Evolutionary conservation across 345 rosid genomes (phyloP).

Genomic region (Aquilaria yunnanensis): DNA sequence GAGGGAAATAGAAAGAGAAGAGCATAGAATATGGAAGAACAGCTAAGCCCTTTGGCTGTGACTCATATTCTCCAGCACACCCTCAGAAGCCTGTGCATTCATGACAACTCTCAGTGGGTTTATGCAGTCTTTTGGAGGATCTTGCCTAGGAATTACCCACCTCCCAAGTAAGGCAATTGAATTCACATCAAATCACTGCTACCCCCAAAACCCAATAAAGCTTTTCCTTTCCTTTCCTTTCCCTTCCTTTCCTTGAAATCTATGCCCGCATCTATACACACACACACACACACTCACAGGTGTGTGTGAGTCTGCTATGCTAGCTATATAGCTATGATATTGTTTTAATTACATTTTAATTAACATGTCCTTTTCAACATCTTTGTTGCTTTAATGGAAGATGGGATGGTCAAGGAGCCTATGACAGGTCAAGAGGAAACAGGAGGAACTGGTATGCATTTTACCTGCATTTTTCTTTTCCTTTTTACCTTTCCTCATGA

Average conservation of each 20-base stretch:
- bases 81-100: constrained; percentile 83
- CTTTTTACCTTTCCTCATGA: not conserved
- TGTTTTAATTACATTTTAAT: constrained; percentile 5
- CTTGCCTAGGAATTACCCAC: constrained; percentile 97
- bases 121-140: constrained; percentile 99
- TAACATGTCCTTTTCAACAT: constrained; percentile 4
- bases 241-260: not conserved
- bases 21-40: constrained; percentile 60
- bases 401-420: constrained; percentile 95
- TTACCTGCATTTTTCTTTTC: not conserved
- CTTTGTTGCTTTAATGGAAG: constrained; percentile 27
- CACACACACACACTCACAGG: not conserved
- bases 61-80: constrained; percentile 99
- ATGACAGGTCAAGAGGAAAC: constrained; percentile 97
- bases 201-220: not conserved
- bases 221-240: constrained; percentile 8
- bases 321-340: constrained; percentile 1
- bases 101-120: constrained; percentile 91
- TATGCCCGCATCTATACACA: too few species aligned
- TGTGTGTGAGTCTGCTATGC: constrained; percentile 3
- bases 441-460: constrained; percentile 80
- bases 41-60: constrained; percentile 70
- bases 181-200: not conserved
- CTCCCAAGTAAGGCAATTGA: constrained; percentile 73
- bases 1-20: constrained; percentile 6